Evolutionary conservation across 805 yeast species (phyloP).

Genomic region (Citeromyces matritensis): DNA sequence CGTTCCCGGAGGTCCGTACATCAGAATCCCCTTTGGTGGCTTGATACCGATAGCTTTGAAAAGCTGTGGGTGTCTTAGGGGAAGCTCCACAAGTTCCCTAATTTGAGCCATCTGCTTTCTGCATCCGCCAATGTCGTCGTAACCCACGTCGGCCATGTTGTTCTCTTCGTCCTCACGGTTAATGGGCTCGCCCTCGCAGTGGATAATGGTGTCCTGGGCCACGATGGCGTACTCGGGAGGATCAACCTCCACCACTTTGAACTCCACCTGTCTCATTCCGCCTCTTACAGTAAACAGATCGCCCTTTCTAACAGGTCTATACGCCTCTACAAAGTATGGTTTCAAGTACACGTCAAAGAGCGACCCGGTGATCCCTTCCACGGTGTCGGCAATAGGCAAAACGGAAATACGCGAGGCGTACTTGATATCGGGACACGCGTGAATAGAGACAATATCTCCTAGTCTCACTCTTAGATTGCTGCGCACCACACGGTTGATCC

Average conservation of each 20-base stretch:
- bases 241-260: slow-evolving; percentile 95
- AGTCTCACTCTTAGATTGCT: slow-evolving; percentile 87
- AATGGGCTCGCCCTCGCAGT: slow-evolving; percentile 98
- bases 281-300: slow-evolving; percentile 95
- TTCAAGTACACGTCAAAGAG: slow-evolving; percentile 90
- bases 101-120: slow-evolving; percentile 99
- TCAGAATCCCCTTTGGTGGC: slow-evolving; percentile 95
- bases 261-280: slow-evolving; percentile 98
- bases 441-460: slow-evolving; percentile 84
- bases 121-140: slow-evolving; percentile 98
- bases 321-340: slow-evolving; percentile 97
- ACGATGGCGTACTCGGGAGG: slow-evolving; percentile 96
- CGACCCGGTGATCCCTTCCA: slow-evolving; percentile 95
- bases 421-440: slow-evolving; percentile 96
- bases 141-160: slow-evolving; percentile 92
- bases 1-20: slow-evolving; percentile 99
- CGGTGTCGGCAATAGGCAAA: slow-evolving; percentile 93
- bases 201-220: slow-evolving; percentile 95
- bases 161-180: slow-evolving; percentile 97
- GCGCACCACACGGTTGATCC: slow-evolving; percentile 92
- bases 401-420: slow-evolving; percentile 92
- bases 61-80: slow-evolving; percentile 95
- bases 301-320: slow-evolving; percentile 96
- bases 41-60: slow-evolving; percentile 97
- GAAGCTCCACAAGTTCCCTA: slow-evolving; percentile 95